phyloP scores from a whole-genome alignment of 1,284 basidiomycete species.

The Peniophora sp. region DNA sequence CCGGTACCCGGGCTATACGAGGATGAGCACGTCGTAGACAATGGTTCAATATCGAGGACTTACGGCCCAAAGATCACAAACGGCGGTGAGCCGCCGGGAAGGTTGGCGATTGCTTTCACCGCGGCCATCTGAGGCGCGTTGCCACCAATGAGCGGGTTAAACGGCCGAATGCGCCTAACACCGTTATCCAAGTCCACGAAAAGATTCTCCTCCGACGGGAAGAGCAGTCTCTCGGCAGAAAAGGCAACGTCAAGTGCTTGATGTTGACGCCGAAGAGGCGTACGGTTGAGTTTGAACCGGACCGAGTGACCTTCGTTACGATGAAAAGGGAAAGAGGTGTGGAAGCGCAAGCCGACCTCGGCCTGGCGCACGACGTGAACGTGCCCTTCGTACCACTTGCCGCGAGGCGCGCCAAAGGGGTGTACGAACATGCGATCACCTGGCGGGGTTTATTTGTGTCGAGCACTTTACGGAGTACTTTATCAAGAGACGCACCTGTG shows the following conservation, averaged over 20 bases:
- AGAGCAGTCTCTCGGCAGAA: slow-evolving; percentile 28
- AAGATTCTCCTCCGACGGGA: slow-evolving; percentile 29
- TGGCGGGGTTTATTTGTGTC: too few species aligned
- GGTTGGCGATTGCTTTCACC: slow-evolving; percentile 39
- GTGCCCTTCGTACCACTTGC: slow-evolving; percentile 47
- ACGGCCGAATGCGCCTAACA: slow-evolving; percentile 10
- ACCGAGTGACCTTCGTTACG: slow-evolving; percentile 32
- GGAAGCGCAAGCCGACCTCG: slow-evolving; percentile 47
- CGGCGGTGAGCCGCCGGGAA: slow-evolving; percentile 37
- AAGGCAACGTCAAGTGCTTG: slow-evolving; percentile 42
- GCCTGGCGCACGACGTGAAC: slow-evolving; percentile 44
- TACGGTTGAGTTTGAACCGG: slow-evolving; percentile 48
- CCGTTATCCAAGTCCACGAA: slow-evolving; percentile 2
- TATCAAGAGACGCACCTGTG: slow-evolving; percentile 35
- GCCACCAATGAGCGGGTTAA: slow-evolving; percentile 35
- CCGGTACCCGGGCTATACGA: slow-evolving; percentile 36
- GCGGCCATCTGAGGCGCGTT: slow-evolving; percentile 50
- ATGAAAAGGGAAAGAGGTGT: slow-evolving; percentile 30
- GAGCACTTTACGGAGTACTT: too few species aligned
- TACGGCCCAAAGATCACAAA: slow-evolving; percentile 65
- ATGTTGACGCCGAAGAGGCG: slow-evolving; percentile 45
- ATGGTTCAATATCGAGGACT: too few species aligned
- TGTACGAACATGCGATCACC: slow-evolving; percentile 51
- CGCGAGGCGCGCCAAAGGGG: slow-evolving; percentile 22
- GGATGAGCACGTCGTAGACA: not conserved